Evolutionary conservation across 1,139 yeast species (phyloP).

Genomic region (Meyerozyma guilliermondii): DNA sequence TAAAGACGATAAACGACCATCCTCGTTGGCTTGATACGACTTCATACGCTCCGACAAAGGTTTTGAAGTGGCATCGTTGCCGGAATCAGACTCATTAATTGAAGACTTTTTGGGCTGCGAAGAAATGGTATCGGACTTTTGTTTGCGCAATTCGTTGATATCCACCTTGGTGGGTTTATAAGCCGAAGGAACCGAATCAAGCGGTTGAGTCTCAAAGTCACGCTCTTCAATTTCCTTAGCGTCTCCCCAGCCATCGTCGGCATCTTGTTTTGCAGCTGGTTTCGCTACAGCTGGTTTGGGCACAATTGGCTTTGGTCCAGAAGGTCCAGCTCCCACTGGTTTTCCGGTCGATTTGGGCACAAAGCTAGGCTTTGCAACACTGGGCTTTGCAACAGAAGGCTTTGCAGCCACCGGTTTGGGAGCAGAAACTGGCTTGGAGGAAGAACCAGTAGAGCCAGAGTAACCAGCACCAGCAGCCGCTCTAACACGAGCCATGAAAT

Average conservation of each 20-base stretch:
- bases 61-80: constrained; percentile 17
- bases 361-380: constrained; percentile 26
- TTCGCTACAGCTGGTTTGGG: constrained; percentile 20
- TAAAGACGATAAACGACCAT: constrained; percentile 53
- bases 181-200: constrained; percentile 58
- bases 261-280: constrained; percentile 21
- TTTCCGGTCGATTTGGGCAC: constrained; percentile 39
- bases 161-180: constrained; percentile 60
- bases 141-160: constrained; percentile 39
- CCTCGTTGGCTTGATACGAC: constrained; percentile 28
- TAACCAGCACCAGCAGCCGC: constrained; percentile 97
- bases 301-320: constrained; percentile 12
- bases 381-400: constrained; percentile 17
- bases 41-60: constrained; percentile 42
- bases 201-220: constrained; percentile 59
- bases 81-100: constrained; percentile 11
- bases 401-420: constrained; percentile 1
- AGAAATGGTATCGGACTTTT: constrained; percentile 44
- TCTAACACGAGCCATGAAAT: constrained; percentile 69
- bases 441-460: constrained; percentile 47
- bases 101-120: constrained; percentile 36
- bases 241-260: constrained; percentile 62
- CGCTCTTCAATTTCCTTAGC: constrained; percentile 65
- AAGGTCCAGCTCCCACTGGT: constrained; percentile 20
- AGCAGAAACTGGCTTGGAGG: constrained; percentile 6